Evolutionary conservation across 805 yeast genomes (phyloP).

Genomic region (Clavispora vitiphila): DNA sequence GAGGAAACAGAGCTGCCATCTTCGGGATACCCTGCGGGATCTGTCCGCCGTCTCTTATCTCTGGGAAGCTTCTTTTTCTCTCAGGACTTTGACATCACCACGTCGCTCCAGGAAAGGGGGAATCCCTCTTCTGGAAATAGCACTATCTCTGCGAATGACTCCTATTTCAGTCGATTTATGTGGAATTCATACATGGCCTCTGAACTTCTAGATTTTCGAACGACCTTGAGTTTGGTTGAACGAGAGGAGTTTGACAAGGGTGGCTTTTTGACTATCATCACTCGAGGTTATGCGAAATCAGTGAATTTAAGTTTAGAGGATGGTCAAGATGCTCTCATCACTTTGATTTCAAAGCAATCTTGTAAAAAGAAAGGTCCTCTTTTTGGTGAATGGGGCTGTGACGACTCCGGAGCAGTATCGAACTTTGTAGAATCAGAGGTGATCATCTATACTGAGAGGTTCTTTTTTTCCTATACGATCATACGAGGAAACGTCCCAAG

Average conservation of each 20-base stretch:
- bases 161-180: constrained; percentile 42
- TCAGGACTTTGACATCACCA: constrained; percentile 41
- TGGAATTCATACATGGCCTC: constrained; percentile 49
- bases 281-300: constrained; percentile 49
- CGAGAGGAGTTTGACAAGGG: constrained; percentile 38
- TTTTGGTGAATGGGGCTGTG: constrained; percentile 56
- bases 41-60: constrained; percentile 40
- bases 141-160: constrained; percentile 27
- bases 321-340: constrained; percentile 36
- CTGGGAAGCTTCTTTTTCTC: constrained; percentile 48
- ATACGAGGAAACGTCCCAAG: constrained; percentile 52
- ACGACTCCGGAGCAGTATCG: constrained; percentile 50
- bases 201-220: constrained; percentile 44
- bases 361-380: constrained; percentile 44
- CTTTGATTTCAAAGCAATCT: constrained; percentile 49
- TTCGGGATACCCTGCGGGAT: constrained; percentile 35
- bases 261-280: constrained; percentile 43
- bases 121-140: constrained; percentile 14
- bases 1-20: constrained; percentile 13
- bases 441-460: constrained; percentile 37
- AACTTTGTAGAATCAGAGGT: constrained; percentile 52
- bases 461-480: constrained; percentile 41
- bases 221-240: constrained; percentile 38
- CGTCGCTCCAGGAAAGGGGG: constrained; percentile 43
- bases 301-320: constrained; percentile 27